Conservation (phyloP, 2,329 filamentous ascomycete species). For the Spiromastix sp. region DNA sequence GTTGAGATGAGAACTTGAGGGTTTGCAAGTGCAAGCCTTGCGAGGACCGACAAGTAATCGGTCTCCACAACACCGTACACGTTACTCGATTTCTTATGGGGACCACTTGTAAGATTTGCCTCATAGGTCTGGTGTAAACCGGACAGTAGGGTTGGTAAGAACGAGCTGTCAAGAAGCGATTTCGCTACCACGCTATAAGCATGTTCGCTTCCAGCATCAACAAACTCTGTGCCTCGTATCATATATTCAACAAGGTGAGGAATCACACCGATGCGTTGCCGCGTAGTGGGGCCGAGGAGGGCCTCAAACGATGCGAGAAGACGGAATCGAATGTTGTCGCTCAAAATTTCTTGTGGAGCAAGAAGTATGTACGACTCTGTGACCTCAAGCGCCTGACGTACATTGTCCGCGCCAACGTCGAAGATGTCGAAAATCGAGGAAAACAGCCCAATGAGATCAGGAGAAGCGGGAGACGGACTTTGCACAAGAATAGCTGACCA, state of each 20-base stretch:
- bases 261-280: constrained; percentile 30
- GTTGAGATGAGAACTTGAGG: constrained; percentile 56
- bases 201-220: constrained; percentile 46
- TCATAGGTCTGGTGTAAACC: constrained; percentile 58
- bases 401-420: constrained; percentile 54
- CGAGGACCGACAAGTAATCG: constrained; percentile 75
- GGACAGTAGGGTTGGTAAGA: constrained; percentile 54
- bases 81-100: constrained; percentile 57
- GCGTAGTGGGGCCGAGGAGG: constrained; percentile 29
- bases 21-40: constrained; percentile 64
- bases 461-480: constrained; percentile 48
- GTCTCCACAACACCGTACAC: constrained; percentile 69
- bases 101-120: constrained; percentile 72
- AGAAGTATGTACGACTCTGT: constrained; percentile 62
- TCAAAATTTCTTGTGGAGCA: constrained; percentile 40
- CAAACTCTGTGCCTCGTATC: constrained; percentile 50
- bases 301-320: constrained; percentile 29
- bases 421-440: constrained; percentile 56
- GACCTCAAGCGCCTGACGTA: constrained; percentile 52
- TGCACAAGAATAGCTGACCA: constrained; percentile 68
- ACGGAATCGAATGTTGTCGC: constrained; percentile 27
- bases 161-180: constrained; percentile 54
- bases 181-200: constrained; percentile 55
- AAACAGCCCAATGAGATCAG: constrained; percentile 53
- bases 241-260: constrained; percentile 50